Percentiles rank a stretch among this genome's conserved stretches.
phyloP scores from a whole-genome alignment of 805 yeast species.

The Candida wancherniae region DNA sequence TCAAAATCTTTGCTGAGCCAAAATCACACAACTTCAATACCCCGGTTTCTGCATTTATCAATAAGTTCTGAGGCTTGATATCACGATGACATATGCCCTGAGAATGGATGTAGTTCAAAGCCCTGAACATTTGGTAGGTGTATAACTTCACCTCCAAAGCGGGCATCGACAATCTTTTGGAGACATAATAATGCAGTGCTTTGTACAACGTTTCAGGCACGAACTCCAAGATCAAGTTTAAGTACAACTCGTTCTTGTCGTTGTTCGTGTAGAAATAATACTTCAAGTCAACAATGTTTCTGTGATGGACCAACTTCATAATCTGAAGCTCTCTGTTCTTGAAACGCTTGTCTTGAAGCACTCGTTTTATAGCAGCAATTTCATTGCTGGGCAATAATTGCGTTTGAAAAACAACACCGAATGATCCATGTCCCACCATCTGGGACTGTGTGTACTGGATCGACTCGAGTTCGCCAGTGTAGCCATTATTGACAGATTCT shows the following conservation, averaged over 20 bases:
- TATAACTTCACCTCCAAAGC: conserved; percentile 81
- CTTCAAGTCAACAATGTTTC: conserved; percentile 80
- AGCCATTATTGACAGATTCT: conserved; percentile 70
- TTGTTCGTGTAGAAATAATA: conserved; percentile 77
- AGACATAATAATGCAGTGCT: conserved; percentile 78
- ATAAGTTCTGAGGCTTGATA: conserved; percentile 83
- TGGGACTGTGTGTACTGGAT: conserved; percentile 77
- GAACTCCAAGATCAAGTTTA: conserved; percentile 84
- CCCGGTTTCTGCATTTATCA: conserved; percentile 81
- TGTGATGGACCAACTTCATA: conserved; percentile 84
- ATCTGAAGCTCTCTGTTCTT: conserved; percentile 93
- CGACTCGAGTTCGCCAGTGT: conserved; percentile 54
- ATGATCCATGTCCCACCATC: conserved; percentile 98
- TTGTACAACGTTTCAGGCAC: conserved; percentile 95
- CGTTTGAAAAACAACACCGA: conserved; percentile 95
- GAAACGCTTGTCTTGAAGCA: conserved; percentile 92
- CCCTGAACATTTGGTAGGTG: conserved; percentile 71
- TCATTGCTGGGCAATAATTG: conserved; percentile 67
- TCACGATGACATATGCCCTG: conserved; percentile 88
- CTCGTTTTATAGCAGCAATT: conserved; percentile 90
- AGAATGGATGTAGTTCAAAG: conserved; percentile 73
- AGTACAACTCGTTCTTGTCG: conserved; percentile 74
- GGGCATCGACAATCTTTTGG: conserved; percentile 78
- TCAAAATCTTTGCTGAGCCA: conserved; percentile 89
- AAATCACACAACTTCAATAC: conserved; percentile 91